Base-by-base conservation (phyloP, 108 stramenopile genomes). In the Tribonema minus region DNA sequence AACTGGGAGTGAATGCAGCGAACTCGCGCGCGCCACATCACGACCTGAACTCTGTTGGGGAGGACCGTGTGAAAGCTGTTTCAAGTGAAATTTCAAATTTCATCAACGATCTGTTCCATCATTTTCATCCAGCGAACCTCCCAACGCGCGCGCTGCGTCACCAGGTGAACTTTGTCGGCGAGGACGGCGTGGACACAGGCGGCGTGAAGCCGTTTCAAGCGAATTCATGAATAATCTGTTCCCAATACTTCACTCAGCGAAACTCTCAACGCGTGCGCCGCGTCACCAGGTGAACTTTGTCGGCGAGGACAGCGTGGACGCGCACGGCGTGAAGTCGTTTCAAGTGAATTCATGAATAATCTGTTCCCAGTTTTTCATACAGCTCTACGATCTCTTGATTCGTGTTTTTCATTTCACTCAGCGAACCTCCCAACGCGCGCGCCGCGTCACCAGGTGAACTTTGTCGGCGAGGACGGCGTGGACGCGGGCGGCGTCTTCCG, bases 401-500 rank as follows among this genome's bases (percentile, higher is more conserved):
- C n/a, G n/a, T n/a, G n/a, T n/a, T n/a, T 30, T 29, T 15, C 15
- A 26, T 64, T 30, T 29, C 28, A 12, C 15, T n/a, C n/a, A n/a
- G n/a, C n/a, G n/a, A n/a, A n/a, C n/a, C n/a, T n/a, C n/a, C n/a
- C n/a, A n/a, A n/a, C n/a, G n/a, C n/a, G n/a, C n/a, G n/a, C n/a
- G n/a, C n/a, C n/a, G n/a, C n/a, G n/a, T n/a, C 32, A 58, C 9
- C 59, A 71, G 65, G 72, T 87, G 12, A 76, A 23, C 36, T 87
- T 87, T 40, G 73, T 65, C 33, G 86, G 84, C 25, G 87, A 88
- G 67, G 35, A 67, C 35, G 87, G 87, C n/a, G 83, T 83, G 6
- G 87, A 88, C 64, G 85, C 85, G 7, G 87, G 87, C 3, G 87
- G 87, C 26, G 86, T 88, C n/a, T 88, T 84, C 61, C 81, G 87